Evolutionary conservation across 1,284 basidiomycete genomes (phyloP), one percentile per base, ranked within the genome.

Genomic region (Mycosarcoma mackinlayi): DNA sequence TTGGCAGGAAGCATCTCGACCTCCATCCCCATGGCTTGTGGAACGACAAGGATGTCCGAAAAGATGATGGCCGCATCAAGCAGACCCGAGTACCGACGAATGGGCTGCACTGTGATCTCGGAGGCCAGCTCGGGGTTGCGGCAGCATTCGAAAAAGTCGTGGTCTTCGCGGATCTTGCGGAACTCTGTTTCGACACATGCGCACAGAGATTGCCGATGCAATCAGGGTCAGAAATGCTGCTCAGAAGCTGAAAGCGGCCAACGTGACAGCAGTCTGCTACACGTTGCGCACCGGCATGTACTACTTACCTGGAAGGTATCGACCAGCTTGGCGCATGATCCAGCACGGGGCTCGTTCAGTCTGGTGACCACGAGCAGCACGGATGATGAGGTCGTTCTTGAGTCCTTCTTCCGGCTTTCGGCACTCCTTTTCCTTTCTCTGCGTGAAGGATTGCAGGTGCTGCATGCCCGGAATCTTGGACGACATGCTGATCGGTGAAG

Each of bases 241-340:
- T n/a, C 30, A 8, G 14, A 31, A 4, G 30, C 14, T 8, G 30
- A 14, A 31, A 10, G 2, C 9, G 30, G 30, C 30, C 9, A 31
- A 14, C 30, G 8, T 31, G 30, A 31, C 30, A 14, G 30, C 30
- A 14, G 30, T 31, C 30, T 10, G 30, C 13, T 28, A n/a, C 34
- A 25, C 2, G 25, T 46, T 14, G 7, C 14, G 24, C 28, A 7
- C 16, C 13, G 25, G n/a, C 3, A 31, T 30, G 24, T 30, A 37
- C 25, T 33, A 31, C 86, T 84, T 78, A 93, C 93, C 94, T 84
- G 94, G 94, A 48, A 97, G 88, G 84, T 96, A 96, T 52, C 94
- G 88, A 41, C 95, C 94, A 19, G 96, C 96, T 83, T 99, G 95
- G 30, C 96, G 88, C 95, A 99, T 99, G 64, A 98, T 92, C 95